Percentiles rank a stretch among this genome's conserved stretches.
phyloP scores from a whole-genome alignment of 225 moss, liverwort and hornwort species.

The Climacium dendroides region DNA sequence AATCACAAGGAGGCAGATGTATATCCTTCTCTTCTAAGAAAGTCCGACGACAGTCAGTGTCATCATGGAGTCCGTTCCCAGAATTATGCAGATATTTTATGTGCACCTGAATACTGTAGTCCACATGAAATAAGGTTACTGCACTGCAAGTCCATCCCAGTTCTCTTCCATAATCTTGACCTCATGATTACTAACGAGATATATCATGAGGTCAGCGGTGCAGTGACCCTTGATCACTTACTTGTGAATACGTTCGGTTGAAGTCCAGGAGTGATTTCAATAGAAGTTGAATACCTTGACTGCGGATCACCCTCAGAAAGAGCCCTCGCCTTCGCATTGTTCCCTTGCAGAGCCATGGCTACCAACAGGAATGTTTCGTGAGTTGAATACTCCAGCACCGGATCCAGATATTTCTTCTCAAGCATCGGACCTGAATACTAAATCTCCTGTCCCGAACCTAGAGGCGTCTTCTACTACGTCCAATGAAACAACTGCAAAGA shows the following conservation, averaged over 20 bases:
- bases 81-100: not conserved
- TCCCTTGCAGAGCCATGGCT: constrained; percentile 28
- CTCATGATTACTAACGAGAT: not conserved
- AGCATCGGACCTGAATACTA: not conserved
- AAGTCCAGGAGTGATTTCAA: not conserved
- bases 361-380: constrained; percentile 21
- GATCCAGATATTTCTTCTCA: not conserved
- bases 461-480: not conserved
- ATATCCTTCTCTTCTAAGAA: constrained; percentile 9
- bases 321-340: not conserved
- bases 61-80: not conserved
- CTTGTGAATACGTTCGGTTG: not conserved
- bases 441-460: not conserved
- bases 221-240: not conserved
- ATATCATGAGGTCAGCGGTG: not conserved
- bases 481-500: not conserved
- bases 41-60: not conserved
- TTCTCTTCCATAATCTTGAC: not conserved
- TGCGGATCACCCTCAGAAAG: not conserved
- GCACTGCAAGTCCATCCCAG: not conserved
- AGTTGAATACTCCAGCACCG: constrained; percentile 3
- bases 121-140: not conserved
- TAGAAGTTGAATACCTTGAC: constrained; percentile 11
- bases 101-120: not conserved
- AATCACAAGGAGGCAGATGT: not conserved